These are phyloP conservation scores for Begonia loranthoides DNA, from an alignment of 306 rosid genomes.

Conservation along the genomic window DNA sequence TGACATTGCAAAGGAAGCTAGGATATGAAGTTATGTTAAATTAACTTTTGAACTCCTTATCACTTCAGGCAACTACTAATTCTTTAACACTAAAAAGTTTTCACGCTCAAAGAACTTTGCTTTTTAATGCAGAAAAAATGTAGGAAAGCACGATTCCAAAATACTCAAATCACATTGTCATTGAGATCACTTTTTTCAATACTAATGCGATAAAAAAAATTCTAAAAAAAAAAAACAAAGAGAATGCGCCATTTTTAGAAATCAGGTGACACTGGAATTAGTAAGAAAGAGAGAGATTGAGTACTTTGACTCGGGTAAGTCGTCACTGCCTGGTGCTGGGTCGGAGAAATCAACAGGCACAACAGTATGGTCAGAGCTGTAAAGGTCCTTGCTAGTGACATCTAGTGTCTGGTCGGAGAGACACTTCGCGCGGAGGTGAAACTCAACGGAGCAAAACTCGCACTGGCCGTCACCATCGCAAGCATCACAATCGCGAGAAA, in stretches of 20 bases:
- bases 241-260: not conserved
- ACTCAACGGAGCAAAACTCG: conserved; percentile 95
- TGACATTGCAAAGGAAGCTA: too few species aligned
- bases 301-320: conserved; percentile 42
- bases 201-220: too few species aligned
- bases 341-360: conserved; percentile 75
- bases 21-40: too few species aligned
- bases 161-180: too few species aligned
- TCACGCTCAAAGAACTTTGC: too few species aligned
- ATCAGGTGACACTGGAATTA: not conserved
- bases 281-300: not conserved
- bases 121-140: too few species aligned
- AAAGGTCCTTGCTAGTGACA: conserved; percentile 73
- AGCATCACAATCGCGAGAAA: conserved; percentile 98
- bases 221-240: too few species aligned
- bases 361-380: conserved; percentile 84
- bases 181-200: too few species aligned
- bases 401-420: conserved; percentile 69
- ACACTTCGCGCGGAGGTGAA: conserved; percentile 74
- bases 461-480: conserved; percentile 99
- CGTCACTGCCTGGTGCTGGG: conserved; percentile 31
- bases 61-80: too few species aligned
- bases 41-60: too few species aligned
- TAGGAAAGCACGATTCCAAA: too few species aligned
- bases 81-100: too few species aligned